These are phyloP conservation scores for Amoebophrya sp. DNA, from an alignment of 169 alveolate genomes.

Conservation along the genomic window DNA sequence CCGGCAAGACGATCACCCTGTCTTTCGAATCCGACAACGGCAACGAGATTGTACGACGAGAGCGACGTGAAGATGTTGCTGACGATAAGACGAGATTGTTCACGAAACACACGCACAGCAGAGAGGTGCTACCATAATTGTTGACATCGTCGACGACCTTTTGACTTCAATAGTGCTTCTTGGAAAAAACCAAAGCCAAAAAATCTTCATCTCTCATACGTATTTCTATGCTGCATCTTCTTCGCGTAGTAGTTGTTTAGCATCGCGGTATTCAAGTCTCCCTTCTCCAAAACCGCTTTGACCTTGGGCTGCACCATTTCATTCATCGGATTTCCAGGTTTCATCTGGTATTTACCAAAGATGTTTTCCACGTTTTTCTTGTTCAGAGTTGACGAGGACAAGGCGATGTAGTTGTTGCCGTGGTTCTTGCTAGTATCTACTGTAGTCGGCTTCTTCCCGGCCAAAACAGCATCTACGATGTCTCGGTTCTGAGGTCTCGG, in stretches of 20 bases:
- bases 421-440: not conserved
- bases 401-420: not conserved
- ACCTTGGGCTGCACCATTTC: too few relatives aligned
- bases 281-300: not conserved
- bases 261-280: not conserved
- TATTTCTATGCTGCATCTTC: not conserved
- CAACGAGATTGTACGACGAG: too few relatives aligned
- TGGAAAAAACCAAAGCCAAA: too few relatives aligned
- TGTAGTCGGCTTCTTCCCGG: not conserved
- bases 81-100: too few relatives aligned
- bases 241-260: not conserved
- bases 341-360: not conserved
- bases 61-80: too few relatives aligned
- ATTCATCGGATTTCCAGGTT: not conserved
- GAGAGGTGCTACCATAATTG: too few relatives aligned
- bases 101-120: too few relatives aligned
- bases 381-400: not conserved
- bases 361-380: not conserved
- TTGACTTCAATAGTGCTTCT: too few relatives aligned
- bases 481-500: not conserved
- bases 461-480: not conserved
- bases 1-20: too few relatives aligned
- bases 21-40: too few relatives aligned
- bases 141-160: too few relatives aligned
- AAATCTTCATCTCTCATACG: too few relatives aligned